Evolutionary conservation across 2,329 filamentous ascomycete genomes (phyloP).

Genomic region (Endothia cerciana): DNA sequence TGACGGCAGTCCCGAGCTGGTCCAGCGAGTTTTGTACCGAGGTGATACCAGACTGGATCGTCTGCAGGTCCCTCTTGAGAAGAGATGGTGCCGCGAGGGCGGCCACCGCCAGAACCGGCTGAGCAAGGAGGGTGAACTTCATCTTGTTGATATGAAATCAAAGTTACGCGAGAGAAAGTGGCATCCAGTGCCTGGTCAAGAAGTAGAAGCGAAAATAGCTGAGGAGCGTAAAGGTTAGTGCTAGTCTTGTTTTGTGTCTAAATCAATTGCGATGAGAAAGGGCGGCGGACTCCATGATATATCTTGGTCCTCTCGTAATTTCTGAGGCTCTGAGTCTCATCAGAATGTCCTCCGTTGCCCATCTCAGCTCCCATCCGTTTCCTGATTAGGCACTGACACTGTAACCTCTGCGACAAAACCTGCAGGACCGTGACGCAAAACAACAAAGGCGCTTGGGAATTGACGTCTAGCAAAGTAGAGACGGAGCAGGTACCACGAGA

Average conservation of each 20-base stretch:
- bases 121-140: slow-evolving; percentile 21
- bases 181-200: slow-evolving; percentile 21
- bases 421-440: neutral
- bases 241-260: neutral
- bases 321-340: neutral
- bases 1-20: slow-evolving; percentile 24
- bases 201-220: slow-evolving; percentile 4
- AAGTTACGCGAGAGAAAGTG: slow-evolving; percentile 3
- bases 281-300: neutral
- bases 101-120: slow-evolving; percentile 21
- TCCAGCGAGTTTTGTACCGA: slow-evolving; percentile 21
- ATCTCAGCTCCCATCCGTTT: slow-evolving; percentile 1
- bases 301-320: neutral
- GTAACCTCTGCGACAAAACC: neutral
- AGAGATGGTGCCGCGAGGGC: slow-evolving; percentile 24
- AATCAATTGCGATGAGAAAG: neutral
- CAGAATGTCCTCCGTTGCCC: neutral
- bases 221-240: neutral
- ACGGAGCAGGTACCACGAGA: neutral
- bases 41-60: slow-evolving; percentile 21
- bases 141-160: slow-evolving; percentile 11
- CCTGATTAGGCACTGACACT: slow-evolving; percentile 2
- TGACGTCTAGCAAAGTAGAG: neutral
- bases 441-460: neutral
- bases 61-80: slow-evolving; percentile 22